Conservation (phyloP, 495 filamentous ascomycete species). For the Polyplosphaeria fusca region DNA sequence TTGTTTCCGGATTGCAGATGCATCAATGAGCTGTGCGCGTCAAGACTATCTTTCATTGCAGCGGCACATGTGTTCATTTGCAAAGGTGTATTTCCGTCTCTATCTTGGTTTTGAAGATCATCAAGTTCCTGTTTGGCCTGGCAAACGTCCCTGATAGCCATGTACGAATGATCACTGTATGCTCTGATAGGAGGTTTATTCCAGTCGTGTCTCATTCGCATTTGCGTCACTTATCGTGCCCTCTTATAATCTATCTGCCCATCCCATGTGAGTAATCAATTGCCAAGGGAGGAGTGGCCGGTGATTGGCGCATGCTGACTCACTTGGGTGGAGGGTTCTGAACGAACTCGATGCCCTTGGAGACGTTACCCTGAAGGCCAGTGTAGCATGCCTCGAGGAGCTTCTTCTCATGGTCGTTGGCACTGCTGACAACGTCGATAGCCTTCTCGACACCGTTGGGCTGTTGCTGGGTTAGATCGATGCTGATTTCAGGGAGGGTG, state of each 20-base stretch:
- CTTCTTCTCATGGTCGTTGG: conserved; percentile 79
- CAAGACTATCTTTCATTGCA: too few species aligned
- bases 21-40: too few species aligned
- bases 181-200: neutral
- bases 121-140: too few species aligned
- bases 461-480: conserved; percentile 45
- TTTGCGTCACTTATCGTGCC: conserved; percentile 1
- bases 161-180: neutral
- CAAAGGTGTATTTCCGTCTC: too few species aligned
- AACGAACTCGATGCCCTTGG: conserved; percentile 86
- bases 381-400: conserved; percentile 70
- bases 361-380: conserved; percentile 86
- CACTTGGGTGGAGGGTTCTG: conserved; percentile 63
- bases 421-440: conserved; percentile 66
- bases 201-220: neutral
- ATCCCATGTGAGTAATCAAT: conserved; percentile 24
- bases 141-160: conserved; percentile 1
- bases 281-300: neutral
- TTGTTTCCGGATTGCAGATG: too few species aligned
- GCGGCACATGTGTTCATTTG: too few species aligned
- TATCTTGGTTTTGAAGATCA: too few species aligned
- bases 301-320: neutral
- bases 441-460: conserved; percentile 77
- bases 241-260: conserved; percentile 30
- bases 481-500: neutral